Percentiles rank a stretch among this genome's conserved stretches.
phyloP scores from a whole-genome alignment of 768 basidiomycete genomes.

The Phlegmacium glaucopus region DNA sequence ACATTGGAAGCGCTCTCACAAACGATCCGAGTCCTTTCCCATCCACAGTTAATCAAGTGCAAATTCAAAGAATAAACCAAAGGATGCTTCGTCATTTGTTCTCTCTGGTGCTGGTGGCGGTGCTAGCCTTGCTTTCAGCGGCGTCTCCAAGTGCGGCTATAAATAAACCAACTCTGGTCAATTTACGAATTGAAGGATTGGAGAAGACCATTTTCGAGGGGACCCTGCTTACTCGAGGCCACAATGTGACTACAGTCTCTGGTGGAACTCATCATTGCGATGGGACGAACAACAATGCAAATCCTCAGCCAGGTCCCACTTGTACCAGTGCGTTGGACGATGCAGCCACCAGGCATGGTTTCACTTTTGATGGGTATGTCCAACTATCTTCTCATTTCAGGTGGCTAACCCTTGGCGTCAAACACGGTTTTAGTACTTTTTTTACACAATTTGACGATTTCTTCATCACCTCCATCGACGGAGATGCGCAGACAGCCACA shows the following conservation, averaged over 20 bases:
- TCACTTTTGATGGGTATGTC: conserved; percentile 39
- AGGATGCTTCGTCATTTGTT: not conserved
- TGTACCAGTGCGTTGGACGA: conserved; percentile 42
- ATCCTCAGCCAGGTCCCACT: conserved; percentile 37
- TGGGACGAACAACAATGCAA: conserved; percentile 36
- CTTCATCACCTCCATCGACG: conserved; percentile 37
- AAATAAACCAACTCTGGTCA: conserved; percentile 22
- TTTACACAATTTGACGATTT: conserved; percentile 38
- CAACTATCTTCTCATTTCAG: not conserved
- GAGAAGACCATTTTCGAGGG: conserved; percentile 37
- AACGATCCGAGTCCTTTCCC: too few species aligned
- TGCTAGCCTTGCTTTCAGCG: not conserved
- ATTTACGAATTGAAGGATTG: conserved; percentile 38
- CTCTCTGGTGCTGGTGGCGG: not conserved
- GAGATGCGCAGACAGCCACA: conserved; percentile 18
- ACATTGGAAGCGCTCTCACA: too few species aligned
- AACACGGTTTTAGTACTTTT: too few species aligned
- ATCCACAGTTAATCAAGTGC: not conserved
- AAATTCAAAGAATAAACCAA: not conserved
- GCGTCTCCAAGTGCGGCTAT: conserved; percentile 2
- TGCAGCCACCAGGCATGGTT: conserved; percentile 27
- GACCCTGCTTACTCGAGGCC: conserved; percentile 34
- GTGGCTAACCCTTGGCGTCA: too few species aligned
- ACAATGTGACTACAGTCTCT: conserved; percentile 33
- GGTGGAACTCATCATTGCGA: conserved; percentile 42